Percentiles rank a stretch among this genome's conserved stretches.
These are phyloP conservation scores for Teunomyces pallodes DNA, from an alignment of 805 yeast genomes.

Conservation along the genomic window DNA sequence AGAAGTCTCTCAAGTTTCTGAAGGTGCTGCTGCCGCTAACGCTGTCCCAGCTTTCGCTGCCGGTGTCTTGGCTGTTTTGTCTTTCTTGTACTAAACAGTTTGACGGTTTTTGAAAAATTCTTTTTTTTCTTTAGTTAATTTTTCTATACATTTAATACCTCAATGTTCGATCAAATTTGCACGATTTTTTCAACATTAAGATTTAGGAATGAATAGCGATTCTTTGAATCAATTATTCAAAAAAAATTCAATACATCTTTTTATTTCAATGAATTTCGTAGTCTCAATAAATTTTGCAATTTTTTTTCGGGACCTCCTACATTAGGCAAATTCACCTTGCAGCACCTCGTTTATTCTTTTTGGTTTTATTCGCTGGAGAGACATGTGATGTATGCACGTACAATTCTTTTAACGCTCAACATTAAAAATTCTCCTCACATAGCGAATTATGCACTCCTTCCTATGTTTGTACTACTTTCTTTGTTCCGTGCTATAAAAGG, in stretches of 20 bases:
- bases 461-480: neutral
- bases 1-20: conserved; percentile 5
- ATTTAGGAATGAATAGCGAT: neutral
- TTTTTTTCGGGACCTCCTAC: no score
- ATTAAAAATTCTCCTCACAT: no score
- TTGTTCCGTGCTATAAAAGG: neutral
- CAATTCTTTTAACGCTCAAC: no score
- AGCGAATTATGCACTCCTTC: no score
- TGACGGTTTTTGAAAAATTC: neutral
- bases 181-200: neutral
- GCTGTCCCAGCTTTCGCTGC: conserved; percentile 12
- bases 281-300: no score
- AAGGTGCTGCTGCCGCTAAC: conserved; percentile 7
- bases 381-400: no score
- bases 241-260: no score
- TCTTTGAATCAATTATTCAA: neutral
- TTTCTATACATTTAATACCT: neutral
- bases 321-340: no score
- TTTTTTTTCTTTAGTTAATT: neutral
- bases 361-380: no score
- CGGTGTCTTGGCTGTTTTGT: conserved; percentile 14
- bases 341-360: no score
- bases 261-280: no score
- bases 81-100: conserved; percentile 11
- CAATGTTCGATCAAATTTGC: neutral